Evolutionary conservation across 768 basidiomycete species (phyloP).

Genomic region (Boletus sp.): DNA sequence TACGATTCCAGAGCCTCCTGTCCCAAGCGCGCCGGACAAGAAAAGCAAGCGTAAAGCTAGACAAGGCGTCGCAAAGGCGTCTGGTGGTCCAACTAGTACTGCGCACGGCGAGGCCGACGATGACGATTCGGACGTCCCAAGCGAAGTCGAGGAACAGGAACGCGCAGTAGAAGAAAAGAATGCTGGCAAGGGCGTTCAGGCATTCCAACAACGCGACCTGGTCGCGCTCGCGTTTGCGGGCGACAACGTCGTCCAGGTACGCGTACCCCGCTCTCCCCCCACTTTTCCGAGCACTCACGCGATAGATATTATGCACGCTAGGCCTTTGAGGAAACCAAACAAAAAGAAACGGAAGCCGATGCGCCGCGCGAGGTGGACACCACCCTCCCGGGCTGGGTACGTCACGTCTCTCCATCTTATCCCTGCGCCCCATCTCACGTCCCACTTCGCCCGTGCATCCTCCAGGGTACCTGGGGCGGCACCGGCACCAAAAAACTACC

Average conservation of each 20-base stretch:
- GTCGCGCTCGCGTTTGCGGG: conserved; percentile 96
- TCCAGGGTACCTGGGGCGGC: conserved; percentile 91
- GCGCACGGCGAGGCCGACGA: conserved; percentile 12
- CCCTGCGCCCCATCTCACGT: not conserved
- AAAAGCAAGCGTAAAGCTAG: conserved; percentile 20
- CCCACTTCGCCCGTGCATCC: not conserved
- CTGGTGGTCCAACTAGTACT: conserved; percentile 6
- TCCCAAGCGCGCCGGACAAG: not conserved
- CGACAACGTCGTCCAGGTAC: conserved; percentile 89
- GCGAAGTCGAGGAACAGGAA: conserved; percentile 74
- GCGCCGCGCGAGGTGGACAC: conserved; percentile 87
- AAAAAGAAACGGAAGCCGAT: conserved; percentile 78
- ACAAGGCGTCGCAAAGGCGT: not conserved
- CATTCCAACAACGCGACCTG: conserved; percentile 88
- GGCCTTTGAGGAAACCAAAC: conserved; percentile 87
- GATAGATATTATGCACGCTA: conserved; percentile 28
- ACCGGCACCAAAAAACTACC: conserved; percentile 58
- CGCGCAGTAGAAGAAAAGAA: conserved; percentile 43
- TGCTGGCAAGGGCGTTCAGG: conserved; percentile 45
- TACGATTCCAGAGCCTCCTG: conserved; percentile 13
- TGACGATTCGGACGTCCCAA: conserved; percentile 55
- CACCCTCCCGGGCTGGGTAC: conserved; percentile 93
- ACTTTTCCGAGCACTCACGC: not conserved
- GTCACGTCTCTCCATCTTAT: conserved; percentile 23
- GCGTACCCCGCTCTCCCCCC: conserved; percentile 16